Conservation (phyloP, 768 basidiomycete genomes). For the Pulveroboletus sp. region DNA sequence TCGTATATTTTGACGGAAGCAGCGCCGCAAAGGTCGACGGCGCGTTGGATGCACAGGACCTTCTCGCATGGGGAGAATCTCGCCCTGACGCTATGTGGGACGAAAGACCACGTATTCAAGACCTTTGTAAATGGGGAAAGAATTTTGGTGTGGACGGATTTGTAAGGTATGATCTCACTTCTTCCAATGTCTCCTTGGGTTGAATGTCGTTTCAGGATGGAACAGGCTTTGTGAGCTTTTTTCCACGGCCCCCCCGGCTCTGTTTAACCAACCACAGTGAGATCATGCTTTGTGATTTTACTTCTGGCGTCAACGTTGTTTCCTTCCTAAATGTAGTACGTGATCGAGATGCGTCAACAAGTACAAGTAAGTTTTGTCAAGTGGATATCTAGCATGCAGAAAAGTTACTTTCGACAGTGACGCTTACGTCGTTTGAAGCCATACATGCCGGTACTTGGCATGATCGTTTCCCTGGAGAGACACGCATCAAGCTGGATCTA, state of each 20-base stretch:
- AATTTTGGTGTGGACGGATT: slow-evolving; percentile 41
- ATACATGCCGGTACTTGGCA: slow-evolving; percentile 17
- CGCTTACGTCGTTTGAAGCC: neutral
- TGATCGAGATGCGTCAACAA: neutral
- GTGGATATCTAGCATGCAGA: neutral
- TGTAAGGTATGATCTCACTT: slow-evolving; percentile 29
- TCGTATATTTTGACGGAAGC: slow-evolving; percentile 47
- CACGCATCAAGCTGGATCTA: slow-evolving; percentile 14
- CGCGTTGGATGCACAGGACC: neutral
- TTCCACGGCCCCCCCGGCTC: slow-evolving; percentile 3
- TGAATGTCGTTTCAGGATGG: slow-evolving; percentile 7
- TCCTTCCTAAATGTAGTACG: slow-evolving; percentile 11
- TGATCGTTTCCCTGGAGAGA: slow-evolving; percentile 18
- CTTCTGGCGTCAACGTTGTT: slow-evolving; percentile 20
- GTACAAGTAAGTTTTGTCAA: neutral
- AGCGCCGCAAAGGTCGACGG: slow-evolving; percentile 35
- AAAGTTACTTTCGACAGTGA: neutral
- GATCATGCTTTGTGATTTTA: too few relatives aligned
- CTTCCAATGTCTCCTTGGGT: neutral
- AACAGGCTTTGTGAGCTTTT: slow-evolving; percentile 27
- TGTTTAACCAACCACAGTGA: too few relatives aligned
- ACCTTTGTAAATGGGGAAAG: slow-evolving; percentile 37
- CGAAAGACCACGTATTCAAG: neutral
- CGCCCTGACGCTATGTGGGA: neutral
- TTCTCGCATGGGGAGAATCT: neutral